Evolutionary conservation across 1,284 basidiomycete genomes (phyloP), one percentile per base, ranked within the genome.

Genomic region (Trichosporon coremiiforme): DNA sequence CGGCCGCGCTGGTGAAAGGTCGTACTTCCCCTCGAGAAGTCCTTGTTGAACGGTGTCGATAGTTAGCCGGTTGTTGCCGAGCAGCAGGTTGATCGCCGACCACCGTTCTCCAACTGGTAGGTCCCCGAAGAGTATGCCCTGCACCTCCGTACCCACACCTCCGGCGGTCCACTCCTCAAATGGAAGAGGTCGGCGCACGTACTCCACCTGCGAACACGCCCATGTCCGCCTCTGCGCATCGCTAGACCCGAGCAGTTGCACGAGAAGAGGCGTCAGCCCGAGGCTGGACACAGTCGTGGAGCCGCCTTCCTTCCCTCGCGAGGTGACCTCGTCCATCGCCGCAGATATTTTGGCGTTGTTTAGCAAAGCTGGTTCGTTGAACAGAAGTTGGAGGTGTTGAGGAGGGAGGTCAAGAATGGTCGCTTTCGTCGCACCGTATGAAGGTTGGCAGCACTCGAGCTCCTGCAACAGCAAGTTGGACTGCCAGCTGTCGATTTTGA

Each of bases 401-500:
- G 87, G 79, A 9, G 87, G 84, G 3, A 87, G 73, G 31, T 73
- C 63, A 31, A 78, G 72, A 4, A 82, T 35, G 2, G 70, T 62
- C 57, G 57, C 80, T 8, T 64, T 62, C n/a, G 70, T 33, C 5
- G 68, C 65, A 0, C 74, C 73, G 33, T 73, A 73, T 4, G 68
- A 57, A 9, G 69, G 53, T 17, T 68, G 35, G 20, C 67, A 69
- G 17, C 69, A 66, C 47, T 70, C 65, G 9, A 73, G 57, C 66
- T 78, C 74, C 1, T 65, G 31, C 1, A 76, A 45, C 13, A 82
- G 74, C 12, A 81, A 53, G 1, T 22, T 66, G 0, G 71, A 64
- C 75, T 94, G 90, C 90, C 90, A 94, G 50, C 84, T 79, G 70
- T 90, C 88, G 62, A 93, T 88, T n/a, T 81, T 86, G 8, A 75